These are phyloP conservation scores for Aspergillus glaucus DNA, from an alignment of 2,329 filamentous ascomycete genomes.

Conservation along the genomic window DNA sequence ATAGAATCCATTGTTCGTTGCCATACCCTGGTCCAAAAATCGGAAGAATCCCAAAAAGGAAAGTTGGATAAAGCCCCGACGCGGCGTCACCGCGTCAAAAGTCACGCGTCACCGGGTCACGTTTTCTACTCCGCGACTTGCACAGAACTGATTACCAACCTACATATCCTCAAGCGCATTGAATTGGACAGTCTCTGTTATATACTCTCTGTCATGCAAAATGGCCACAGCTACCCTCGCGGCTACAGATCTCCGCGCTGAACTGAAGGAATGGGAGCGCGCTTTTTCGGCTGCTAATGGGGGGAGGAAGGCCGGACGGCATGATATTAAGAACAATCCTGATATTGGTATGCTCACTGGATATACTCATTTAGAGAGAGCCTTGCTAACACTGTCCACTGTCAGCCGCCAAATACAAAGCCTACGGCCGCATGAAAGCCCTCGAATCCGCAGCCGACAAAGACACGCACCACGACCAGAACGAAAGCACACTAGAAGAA, in stretches of 20 bases:
- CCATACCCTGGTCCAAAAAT: background rate
- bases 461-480: conserved; percentile 9
- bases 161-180: too few relatives aligned
- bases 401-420: conserved; percentile 43
- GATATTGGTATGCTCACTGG: conserved; percentile 32
- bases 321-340: conserved; percentile 43
- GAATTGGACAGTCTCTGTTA: background rate
- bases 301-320: conserved; percentile 39
- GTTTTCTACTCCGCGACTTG: background rate
- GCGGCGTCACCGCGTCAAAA: background rate
- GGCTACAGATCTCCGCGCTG: conserved; percentile 29
- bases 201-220: conserved; percentile 13
- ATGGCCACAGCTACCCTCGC: conserved; percentile 24
- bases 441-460: conserved; percentile 21
- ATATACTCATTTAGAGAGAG: background rate
- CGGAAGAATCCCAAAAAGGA: background rate
- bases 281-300: conserved; percentile 37
- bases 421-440: conserved; percentile 39
- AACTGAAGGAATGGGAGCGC: conserved; percentile 45
- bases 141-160: too few relatives aligned
- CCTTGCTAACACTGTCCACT: background rate
- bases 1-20: background rate
- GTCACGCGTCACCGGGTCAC: background rate
- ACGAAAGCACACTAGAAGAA: conserved; percentile 13
- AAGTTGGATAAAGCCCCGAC: background rate